Conservation (phyloP, 2,329 filamentous ascomycete species). For the Penicillium vulpinum region DNA sequence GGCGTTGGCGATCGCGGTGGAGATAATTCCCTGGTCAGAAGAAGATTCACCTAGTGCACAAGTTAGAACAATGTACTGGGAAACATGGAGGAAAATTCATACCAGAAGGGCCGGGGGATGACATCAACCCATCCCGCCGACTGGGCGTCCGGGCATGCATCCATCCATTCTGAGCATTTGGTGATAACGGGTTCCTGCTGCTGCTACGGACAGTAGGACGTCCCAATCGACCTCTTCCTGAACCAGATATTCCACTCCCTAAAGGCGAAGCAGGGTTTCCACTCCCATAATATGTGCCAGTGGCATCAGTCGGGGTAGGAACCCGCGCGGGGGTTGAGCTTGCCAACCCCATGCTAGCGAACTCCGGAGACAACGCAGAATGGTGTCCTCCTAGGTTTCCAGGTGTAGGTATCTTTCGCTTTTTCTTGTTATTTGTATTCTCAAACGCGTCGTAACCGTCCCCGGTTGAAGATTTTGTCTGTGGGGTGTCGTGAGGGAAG, state of each 20-base stretch:
- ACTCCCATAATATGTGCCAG: conserved; percentile 58
- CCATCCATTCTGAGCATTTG: conserved; percentile 61
- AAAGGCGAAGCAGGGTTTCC: conserved; percentile 55
- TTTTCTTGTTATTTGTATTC: conserved; percentile 99
- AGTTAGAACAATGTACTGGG: conserved; percentile 8
- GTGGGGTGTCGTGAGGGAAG: conserved; percentile 18
- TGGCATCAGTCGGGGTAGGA: conserved; percentile 47
- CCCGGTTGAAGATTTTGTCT: conserved; percentile 59
- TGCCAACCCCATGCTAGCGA: conserved; percentile 63
- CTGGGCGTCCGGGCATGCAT: conserved; percentile 50
- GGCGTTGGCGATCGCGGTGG: conserved; percentile 85
- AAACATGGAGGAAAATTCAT: conserved; percentile 6
- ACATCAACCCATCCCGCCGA: conserved; percentile 49
- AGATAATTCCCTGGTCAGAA: conserved; percentile 77
- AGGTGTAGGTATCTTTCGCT: conserved; percentile 92
- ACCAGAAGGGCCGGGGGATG: conserved; percentile 44
- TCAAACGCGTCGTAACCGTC: conserved; percentile 98
- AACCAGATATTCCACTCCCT: conserved; percentile 74
- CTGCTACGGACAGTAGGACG: conserved; percentile 53
- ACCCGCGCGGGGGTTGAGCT: conserved; percentile 46
- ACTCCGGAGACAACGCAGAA: conserved; percentile 61
- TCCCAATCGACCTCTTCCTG: conserved; percentile 81
- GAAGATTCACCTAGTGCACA: conserved; percentile 35
- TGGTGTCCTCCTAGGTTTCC: conserved; percentile 66
- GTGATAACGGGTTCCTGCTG: conserved; percentile 62